A percentile compares a stretch with the other conserved stretches of the same genome.
These are phyloP conservation scores for Tilletiaria anomala DNA, from an alignment of 1,284 basidiomycete species.

Conservation along the genomic window DNA sequence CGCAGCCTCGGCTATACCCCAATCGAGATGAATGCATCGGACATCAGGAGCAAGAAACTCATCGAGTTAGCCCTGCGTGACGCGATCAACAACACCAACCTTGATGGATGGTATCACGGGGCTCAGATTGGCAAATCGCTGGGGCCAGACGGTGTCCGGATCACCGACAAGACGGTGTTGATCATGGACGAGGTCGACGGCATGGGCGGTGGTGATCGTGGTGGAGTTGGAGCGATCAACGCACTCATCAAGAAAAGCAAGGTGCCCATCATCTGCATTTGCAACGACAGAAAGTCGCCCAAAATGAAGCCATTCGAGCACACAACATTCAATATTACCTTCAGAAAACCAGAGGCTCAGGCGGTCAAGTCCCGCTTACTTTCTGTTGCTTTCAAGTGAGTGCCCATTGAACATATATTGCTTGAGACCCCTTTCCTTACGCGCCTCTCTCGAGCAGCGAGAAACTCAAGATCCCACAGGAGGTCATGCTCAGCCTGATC, in stretches of 20 bases:
- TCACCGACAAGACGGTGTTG: constrained; percentile 68
- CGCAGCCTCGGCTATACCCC: constrained; percentile 75
- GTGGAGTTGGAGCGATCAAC: constrained; percentile 84
- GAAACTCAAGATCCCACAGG: constrained; percentile 74
- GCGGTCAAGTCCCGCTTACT: constrained; percentile 47
- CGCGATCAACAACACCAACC: constrained; percentile 49
- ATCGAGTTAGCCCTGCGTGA: constrained; percentile 54
- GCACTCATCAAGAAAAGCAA: constrained; percentile 84
- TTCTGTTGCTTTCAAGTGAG: constrained; percentile 50
- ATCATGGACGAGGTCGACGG: constrained; percentile 99
- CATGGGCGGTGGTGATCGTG: constrained; percentile 93
- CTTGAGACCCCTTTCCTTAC: background rate
- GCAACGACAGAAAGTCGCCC: constrained; percentile 69
- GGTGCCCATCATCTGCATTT: constrained; percentile 93
- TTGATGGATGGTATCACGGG: constrained; percentile 55
- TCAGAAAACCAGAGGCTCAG: constrained; percentile 11
- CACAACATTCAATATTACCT: constrained; percentile 58
- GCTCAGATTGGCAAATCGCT: background rate
- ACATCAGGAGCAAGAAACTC: constrained; percentile 86
- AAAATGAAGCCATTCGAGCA: constrained; percentile 76
- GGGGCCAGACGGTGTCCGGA: constrained; percentile 34
- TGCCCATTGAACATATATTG: background rate
- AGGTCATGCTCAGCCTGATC: constrained; percentile 83
- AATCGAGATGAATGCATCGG: constrained; percentile 91
- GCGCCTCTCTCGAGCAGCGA: constrained; percentile 2